Base-by-base conservation (phyloP, 306 rosid species). In the Fragaria iinumae region DNA sequence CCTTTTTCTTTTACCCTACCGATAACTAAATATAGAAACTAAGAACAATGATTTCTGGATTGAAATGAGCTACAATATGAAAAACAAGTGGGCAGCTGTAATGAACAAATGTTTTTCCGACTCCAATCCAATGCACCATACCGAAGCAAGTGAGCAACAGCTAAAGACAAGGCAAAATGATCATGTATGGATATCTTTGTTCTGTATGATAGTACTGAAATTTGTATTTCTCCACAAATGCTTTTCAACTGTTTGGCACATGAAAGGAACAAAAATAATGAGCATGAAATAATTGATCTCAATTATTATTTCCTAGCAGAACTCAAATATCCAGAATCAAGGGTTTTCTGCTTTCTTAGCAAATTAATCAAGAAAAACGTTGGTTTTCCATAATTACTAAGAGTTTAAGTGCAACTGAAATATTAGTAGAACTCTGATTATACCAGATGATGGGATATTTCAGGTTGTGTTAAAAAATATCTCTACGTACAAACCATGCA, bases 121-220 rank as follows among this genome's bases (percentile, higher is more conserved):
- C 50, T 49, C 74, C 80, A 64, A 70, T 50, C 74, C 71, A 64
- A 72, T 56, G 66, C 73, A 29, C 47, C 78, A 72, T 53, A 82
- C 44, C 53, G 32, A 67, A 77, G 76, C 52, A 13, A 48, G 52
- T 48, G 52, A 48, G 52, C 71, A 74, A 83, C 81, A 77, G 78
- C 87, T 59, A 81, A 81, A 70, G 83, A 84, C 85, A 83, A 79
- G 69, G 62, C 39, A 78, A 68, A 83, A 44, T 66, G 81, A 77
- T 89, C 84, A 72, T 74, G 62, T 25, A 74, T 47, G 60, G 86
- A 78, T 84, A 49, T 65, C 69, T 68, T 76, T 52, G 79, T 57
- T 52, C 48, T 56, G 45, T 65, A 34, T 34, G 20, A 55, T 18
- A 17, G 77, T 71, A 34, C 65, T 1, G 23, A 27, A 45, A 76